These are phyloP conservation scores for Gloeostereum incarnatum DNA, from an alignment of 768 basidiomycete species.

Conservation along the genomic window DNA sequence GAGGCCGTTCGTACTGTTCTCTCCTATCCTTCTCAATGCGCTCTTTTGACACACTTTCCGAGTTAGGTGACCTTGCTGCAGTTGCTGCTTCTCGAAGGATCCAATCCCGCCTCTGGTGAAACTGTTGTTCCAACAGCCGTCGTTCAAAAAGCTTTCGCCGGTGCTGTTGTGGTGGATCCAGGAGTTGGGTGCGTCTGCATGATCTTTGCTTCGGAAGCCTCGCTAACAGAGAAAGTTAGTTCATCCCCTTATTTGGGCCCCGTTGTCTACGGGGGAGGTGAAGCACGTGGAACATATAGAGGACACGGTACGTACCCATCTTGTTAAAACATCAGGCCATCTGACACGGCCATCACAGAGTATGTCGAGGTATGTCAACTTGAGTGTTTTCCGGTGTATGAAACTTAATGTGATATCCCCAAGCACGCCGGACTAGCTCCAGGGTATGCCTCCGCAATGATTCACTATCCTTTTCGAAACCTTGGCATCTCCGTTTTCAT, in stretches of 20 bases:
- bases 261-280: conserved; percentile 20
- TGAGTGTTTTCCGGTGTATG: too few species aligned
- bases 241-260: too few species aligned
- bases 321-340: too few species aligned
- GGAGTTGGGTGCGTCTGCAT: too few species aligned
- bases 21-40: conserved; percentile 11
- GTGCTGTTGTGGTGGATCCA: conserved; percentile 11
- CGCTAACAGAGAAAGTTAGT: too few species aligned
- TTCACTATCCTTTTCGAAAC: conserved; percentile 11
- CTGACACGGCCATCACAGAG: too few species aligned
- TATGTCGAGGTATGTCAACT: too few species aligned
- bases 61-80: background rate
- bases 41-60: conserved; percentile 6
- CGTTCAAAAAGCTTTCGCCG: conserved; percentile 13
- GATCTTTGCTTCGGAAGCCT: conserved; percentile 1
- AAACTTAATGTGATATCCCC: too few species aligned
- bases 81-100: background rate
- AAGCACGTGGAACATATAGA: conserved; percentile 13
- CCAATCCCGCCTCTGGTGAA: background rate
- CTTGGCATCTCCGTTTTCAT: conserved; percentile 13
- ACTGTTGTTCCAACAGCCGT: conserved; percentile 13
- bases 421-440: too few species aligned
- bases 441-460: conserved; percentile 11
- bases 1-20: conserved; percentile 13
- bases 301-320: conserved; percentile 13